Evolutionary conservation across 2,329 filamentous ascomycete species (phyloP).

Genomic region (Pseudocercospora ulei): DNA sequence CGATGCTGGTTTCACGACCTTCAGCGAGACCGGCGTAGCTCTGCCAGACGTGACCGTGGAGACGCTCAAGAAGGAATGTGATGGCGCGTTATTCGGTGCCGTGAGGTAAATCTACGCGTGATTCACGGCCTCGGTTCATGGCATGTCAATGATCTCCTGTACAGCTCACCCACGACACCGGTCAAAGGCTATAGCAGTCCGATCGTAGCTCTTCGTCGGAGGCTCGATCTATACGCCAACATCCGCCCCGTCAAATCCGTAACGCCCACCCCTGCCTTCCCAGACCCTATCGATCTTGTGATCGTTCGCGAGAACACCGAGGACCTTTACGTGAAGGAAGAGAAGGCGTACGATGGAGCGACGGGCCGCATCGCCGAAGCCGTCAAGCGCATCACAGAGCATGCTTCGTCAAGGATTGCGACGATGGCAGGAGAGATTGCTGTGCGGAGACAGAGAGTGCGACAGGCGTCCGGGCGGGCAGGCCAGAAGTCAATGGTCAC

Average conservation of each 20-base stretch:
- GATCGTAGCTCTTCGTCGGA: constrained; percentile 93
- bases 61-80: constrained; percentile 78
- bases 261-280: constrained; percentile 47
- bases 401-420: constrained; percentile 74
- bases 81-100: constrained; percentile 92
- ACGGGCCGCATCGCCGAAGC: constrained; percentile 83
- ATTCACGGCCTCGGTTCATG: not conserved
- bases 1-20: constrained; percentile 84
- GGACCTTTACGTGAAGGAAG: constrained; percentile 96
- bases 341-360: constrained; percentile 66
- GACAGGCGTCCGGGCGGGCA: constrained; percentile 49
- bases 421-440: constrained; percentile 93
- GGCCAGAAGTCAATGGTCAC: constrained; percentile 70
- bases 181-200: constrained; percentile 94
- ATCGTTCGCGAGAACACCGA: constrained; percentile 99
- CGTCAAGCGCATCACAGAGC: constrained; percentile 91
- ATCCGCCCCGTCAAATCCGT: constrained; percentile 89
- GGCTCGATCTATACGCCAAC: constrained; percentile 90
- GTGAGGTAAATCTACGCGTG: constrained; percentile 46
- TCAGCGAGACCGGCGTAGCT: constrained; percentile 78
- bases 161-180: constrained; percentile 69
- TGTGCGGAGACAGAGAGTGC: constrained; percentile 70
- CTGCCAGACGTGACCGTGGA: constrained; percentile 86
- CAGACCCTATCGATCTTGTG: constrained; percentile 72
- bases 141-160: not conserved